A percentile compares a stretch with the other conserved stretches of the same genome.
These are phyloP conservation scores for Brasilioporus rufonigricans DNA, from an alignment of 768 basidiomycete species.

Conservation along the genomic window DNA sequence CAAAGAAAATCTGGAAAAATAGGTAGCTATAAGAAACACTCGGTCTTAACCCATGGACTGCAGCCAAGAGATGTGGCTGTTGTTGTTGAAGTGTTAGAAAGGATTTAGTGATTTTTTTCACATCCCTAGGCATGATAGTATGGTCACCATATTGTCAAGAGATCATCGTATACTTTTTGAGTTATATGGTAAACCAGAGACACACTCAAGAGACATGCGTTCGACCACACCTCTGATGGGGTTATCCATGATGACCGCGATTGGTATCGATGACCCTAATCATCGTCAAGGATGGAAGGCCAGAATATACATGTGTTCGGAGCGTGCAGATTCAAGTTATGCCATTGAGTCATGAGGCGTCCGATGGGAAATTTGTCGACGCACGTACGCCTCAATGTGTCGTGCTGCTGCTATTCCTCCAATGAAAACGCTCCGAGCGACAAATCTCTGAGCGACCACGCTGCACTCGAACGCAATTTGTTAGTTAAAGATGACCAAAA, in stretches of 20 bases:
- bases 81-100: too few species aligned
- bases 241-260: constrained; percentile 20
- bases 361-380: neutral
- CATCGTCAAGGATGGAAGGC: constrained; percentile 1
- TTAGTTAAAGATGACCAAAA: neutral
- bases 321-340: constrained; percentile 11
- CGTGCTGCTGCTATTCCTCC: neutral
- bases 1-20: too few species aligned
- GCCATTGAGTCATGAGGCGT: constrained; percentile 9
- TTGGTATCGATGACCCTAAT: constrained; percentile 27
- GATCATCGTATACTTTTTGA: neutral
- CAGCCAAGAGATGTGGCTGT: too few species aligned
- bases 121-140: too few species aligned
- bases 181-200: neutral
- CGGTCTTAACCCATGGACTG: too few species aligned
- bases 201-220: constrained; percentile 13
- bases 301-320: constrained; percentile 12
- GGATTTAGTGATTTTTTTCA: too few species aligned
- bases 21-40: too few species aligned
- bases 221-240: constrained; percentile 18
- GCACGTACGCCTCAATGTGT: neutral
- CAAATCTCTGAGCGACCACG: neutral
- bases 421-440: neutral
- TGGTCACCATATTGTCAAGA: neutral
- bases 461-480: neutral